A percentile compares a stretch with the other conserved stretches of the same genome.
Evolutionary conservation across 768 basidiomycete genomes (phyloP).

Genomic region (Kwoniella botswanensis): DNA sequence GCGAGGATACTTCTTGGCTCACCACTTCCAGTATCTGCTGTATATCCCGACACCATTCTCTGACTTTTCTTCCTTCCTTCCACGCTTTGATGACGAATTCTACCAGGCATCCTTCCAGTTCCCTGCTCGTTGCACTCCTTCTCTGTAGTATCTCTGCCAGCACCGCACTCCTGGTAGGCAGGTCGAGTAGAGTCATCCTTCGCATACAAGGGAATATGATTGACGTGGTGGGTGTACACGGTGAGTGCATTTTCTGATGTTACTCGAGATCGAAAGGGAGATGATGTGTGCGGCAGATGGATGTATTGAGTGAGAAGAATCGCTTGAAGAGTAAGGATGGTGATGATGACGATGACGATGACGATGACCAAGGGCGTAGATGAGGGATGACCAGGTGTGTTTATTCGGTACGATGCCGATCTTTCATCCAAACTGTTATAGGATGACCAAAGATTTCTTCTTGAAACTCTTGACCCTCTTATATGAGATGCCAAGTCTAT

Average conservation of each 20-base stretch:
- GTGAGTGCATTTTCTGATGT: constrained; percentile 1
- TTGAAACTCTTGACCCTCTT: too few species aligned
- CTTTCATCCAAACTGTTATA: neutral
- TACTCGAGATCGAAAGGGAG: too few species aligned
- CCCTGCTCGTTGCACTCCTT: neutral
- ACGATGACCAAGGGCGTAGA: neutral
- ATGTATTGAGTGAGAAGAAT: neutral
- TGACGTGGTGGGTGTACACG: constrained; percentile 13
- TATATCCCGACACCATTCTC: constrained; percentile 58
- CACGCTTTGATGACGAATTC: constrained; percentile 33
- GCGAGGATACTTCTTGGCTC: neutral
- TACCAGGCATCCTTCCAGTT: constrained; percentile 26
- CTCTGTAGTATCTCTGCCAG: constrained; percentile 11
- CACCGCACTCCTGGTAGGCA: constrained; percentile 7
- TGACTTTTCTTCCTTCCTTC: constrained; percentile 63
- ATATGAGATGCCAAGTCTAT: too few species aligned
- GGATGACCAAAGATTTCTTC: too few species aligned
- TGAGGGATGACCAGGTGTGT: neutral
- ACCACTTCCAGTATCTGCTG: constrained; percentile 27
- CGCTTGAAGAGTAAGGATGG: too few species aligned
- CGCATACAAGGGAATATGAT: neutral
- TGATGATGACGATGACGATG: too few species aligned
- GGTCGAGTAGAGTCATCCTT: constrained; percentile 8
- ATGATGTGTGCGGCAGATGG: neutral
- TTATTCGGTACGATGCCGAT: constrained; percentile 1